phyloP scores from a whole-genome alignment of 768 basidiomycete species.

The Megacollybia marginata region DNA sequence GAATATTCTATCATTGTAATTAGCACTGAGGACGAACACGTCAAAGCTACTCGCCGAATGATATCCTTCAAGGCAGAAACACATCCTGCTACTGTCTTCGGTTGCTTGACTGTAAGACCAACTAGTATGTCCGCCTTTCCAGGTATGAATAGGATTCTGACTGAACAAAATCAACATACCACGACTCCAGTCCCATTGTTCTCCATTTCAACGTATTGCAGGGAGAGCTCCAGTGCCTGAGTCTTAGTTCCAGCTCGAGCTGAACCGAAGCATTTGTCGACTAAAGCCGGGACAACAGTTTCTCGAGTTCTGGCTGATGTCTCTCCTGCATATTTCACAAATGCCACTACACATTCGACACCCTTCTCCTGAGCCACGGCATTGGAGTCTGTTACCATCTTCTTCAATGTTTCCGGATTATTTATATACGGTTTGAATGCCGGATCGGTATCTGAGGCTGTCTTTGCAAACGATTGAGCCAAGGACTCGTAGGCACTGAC shows the following conservation, averaged over 20 bases:
- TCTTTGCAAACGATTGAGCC: slow-evolving; percentile 79
- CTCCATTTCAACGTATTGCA: slow-evolving; percentile 92
- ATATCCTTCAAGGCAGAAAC: slow-evolving; percentile 78
- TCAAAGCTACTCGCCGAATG: slow-evolving; percentile 53
- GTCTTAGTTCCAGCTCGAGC: slow-evolving; percentile 84
- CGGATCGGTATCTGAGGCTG: slow-evolving; percentile 89
- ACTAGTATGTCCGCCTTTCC: slow-evolving; percentile 55
- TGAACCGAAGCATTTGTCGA: slow-evolving; percentile 94
- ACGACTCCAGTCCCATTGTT: slow-evolving; percentile 82
- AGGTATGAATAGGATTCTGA: slow-evolving; percentile 15
- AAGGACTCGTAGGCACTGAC: slow-evolving; percentile 88
- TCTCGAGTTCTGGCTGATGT: slow-evolving; percentile 75
- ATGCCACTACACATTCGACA: slow-evolving; percentile 76
- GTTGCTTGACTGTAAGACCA: slow-evolving; percentile 88
- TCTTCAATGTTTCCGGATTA: slow-evolving; percentile 74
- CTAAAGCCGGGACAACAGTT: slow-evolving; percentile 79
- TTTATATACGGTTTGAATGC: slow-evolving; percentile 86
- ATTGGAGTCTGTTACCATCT: slow-evolving; percentile 84
- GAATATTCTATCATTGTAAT: slow-evolving; percentile 48
- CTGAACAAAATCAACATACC: slow-evolving; percentile 45
- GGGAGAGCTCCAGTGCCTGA: slow-evolving; percentile 75
- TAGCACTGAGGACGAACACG: neutral
- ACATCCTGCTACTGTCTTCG: slow-evolving; percentile 82
- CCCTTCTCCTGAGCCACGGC: slow-evolving; percentile 98
- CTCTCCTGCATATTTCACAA: slow-evolving; percentile 92